Conservation (phyloP, 2,329 filamentous ascomycete genomes). For the Incumbomyces delicatus region DNA sequence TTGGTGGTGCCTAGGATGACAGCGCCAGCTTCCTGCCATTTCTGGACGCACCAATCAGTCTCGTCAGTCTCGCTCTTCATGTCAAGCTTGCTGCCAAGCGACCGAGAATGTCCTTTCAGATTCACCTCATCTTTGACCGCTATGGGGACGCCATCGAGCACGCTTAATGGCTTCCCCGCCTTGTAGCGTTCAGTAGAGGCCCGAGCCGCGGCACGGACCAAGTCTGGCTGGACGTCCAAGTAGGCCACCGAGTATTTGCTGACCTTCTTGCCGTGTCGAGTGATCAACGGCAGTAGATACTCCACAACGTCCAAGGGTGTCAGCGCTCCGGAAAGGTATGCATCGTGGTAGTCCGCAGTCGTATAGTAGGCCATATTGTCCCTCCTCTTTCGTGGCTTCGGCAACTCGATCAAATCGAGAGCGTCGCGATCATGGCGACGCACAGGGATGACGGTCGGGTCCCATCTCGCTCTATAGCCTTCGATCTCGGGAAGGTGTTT, state of each 20-base stretch:
- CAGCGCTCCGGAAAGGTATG: conserved; percentile 58
- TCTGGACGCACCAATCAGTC: conserved; percentile 61
- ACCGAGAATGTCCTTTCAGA: conserved; percentile 59
- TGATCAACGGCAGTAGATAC: conserved; percentile 60
- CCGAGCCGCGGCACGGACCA: conserved; percentile 57
- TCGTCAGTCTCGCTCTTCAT: conserved; percentile 37
- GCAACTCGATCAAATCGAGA: conserved; percentile 17
- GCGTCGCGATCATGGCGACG: conserved; percentile 11
- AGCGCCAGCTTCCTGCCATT: conserved; percentile 64
- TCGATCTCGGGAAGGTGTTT: conserved; percentile 47
- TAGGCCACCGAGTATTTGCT: conserved; percentile 63
- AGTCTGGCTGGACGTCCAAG: conserved; percentile 54
- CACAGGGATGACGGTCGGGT: conserved; percentile 48
- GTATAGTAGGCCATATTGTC: conserved; percentile 51
- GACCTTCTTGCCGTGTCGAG: conserved; percentile 44
- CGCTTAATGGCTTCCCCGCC: conserved; percentile 52
- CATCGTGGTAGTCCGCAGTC: conserved; percentile 64
- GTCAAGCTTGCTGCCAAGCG: conserved; percentile 54
- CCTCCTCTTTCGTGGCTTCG: conserved; percentile 27
- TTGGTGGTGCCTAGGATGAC: conserved; percentile 65
- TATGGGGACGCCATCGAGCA: conserved; percentile 73
- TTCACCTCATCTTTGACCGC: conserved; percentile 75
- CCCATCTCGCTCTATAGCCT: conserved; percentile 44
- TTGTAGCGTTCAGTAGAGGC: conserved; percentile 66
- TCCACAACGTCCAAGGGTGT: conserved; percentile 66